Evolutionary conservation across 2,329 filamentous ascomycete species (phyloP).

Genomic region (Aureobasidium sp.): DNA sequence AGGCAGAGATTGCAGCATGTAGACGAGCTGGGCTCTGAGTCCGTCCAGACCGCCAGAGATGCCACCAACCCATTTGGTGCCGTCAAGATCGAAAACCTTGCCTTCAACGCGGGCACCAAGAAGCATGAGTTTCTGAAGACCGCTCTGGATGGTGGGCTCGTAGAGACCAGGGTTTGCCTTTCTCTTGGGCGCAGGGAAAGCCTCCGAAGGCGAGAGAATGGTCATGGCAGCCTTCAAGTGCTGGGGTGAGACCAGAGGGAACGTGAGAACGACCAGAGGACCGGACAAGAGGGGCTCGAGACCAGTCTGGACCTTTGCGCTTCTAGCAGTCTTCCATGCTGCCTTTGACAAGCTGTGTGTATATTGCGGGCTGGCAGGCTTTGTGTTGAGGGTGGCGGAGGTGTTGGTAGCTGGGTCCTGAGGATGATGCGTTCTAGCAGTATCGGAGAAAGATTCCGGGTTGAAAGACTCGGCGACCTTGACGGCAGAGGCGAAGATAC

Average conservation of each 20-base stretch:
- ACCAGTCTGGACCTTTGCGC: conserved; percentile 44
- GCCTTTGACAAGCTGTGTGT: conserved; percentile 52
- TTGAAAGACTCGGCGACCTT: conserved; percentile 75
- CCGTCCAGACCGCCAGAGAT: conserved; percentile 77
- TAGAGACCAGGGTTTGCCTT: conserved; percentile 72
- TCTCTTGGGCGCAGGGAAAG: conserved; percentile 70
- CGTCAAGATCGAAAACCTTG: conserved; percentile 68
- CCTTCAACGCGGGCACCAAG: conserved; percentile 82
- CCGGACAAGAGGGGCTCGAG: conserved; percentile 72
- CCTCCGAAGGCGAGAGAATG: conserved; percentile 62
- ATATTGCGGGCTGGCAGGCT: conserved; percentile 42
- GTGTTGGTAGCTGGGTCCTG: conserved; percentile 29
- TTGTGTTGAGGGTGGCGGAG: conserved; percentile 24
- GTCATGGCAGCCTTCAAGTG: conserved; percentile 75
- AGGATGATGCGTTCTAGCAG: conserved; percentile 15
- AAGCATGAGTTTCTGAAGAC: conserved; percentile 76
- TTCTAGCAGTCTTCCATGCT: conserved; percentile 43
- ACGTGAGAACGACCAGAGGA: conserved; percentile 67
- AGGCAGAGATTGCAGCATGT: conserved; percentile 70
- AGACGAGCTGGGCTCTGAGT: conserved; percentile 70
- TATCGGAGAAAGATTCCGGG: conserved; percentile 23
- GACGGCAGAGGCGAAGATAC: conserved; percentile 79
- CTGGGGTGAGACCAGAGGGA: conserved; percentile 74
- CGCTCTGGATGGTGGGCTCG: conserved; percentile 68
- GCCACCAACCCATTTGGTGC: conserved; percentile 60